These are phyloP conservation scores for Phyllosticta citribraziliensis DNA, from an alignment of 2,329 filamentous ascomycete genomes.

Conservation along the genomic window DNA sequence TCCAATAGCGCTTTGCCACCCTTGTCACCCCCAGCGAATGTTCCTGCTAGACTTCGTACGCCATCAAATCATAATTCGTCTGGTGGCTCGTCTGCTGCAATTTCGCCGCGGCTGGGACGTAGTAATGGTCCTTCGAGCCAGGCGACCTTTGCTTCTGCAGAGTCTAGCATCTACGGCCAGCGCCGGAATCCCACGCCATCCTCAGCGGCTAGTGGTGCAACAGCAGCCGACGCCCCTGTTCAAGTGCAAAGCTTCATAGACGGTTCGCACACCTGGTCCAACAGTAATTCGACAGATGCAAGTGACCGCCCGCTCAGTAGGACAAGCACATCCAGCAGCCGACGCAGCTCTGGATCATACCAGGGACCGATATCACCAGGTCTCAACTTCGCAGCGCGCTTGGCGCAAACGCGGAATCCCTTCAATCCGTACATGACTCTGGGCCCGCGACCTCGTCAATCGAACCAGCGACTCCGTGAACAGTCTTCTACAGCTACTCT, in stretches of 20 bases:
- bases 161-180: neutral
- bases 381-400: conserved; percentile 24
- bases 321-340: conserved; percentile 1
- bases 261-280: neutral
- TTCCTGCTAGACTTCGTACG: conserved; percentile 22
- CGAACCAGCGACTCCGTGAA: conserved; percentile 24
- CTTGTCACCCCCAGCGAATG: conserved; percentile 16
- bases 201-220: neutral
- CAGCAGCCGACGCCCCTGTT: neutral
- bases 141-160: conserved; percentile 13
- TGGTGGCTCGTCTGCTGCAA: neutral
- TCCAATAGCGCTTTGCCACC: conserved; percentile 11
- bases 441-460: conserved; percentile 22
- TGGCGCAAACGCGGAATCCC: conserved; percentile 24
- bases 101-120: conserved; percentile 12
- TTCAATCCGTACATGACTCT: conserved; percentile 27
- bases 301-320: neutral
- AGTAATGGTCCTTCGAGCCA: conserved; percentile 24
- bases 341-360: conserved; percentile 4
- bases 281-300: neutral
- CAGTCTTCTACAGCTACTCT: conserved; percentile 31
- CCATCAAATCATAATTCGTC: conserved; percentile 23
- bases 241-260: neutral
- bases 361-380: conserved; percentile 13
- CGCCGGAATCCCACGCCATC: neutral